A percentile compares a stretch with the other conserved stretches of the same genome.
Evolutionary conservation across 1,284 basidiomycete species (phyloP).

Genomic region (Ustanciosporium gigantosporum): DNA sequence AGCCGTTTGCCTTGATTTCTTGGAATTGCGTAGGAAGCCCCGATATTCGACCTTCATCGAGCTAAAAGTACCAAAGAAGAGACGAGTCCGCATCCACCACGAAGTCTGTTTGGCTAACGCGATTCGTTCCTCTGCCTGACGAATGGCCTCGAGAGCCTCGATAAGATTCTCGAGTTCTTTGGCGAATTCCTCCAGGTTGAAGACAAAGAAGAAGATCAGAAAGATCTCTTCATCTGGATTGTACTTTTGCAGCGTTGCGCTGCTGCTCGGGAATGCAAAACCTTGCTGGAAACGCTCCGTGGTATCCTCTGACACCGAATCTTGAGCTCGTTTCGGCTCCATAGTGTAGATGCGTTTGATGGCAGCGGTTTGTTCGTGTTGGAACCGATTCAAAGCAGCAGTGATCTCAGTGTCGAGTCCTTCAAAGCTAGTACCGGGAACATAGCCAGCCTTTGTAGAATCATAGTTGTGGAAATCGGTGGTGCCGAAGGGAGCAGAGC

Average conservation of each 20-base stretch:
- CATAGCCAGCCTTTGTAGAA: slow-evolving; percentile 1
- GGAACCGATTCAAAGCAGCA: slow-evolving; percentile 41
- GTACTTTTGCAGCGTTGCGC: slow-evolving; percentile 9
- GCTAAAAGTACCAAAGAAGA: slow-evolving; percentile 12
- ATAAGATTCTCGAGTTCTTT: slow-evolving; percentile 42
- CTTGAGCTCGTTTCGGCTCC: slow-evolving; percentile 31
- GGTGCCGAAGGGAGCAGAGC: not conserved
- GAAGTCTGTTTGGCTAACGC: slow-evolving; percentile 28
- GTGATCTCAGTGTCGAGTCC: slow-evolving; percentile 34
- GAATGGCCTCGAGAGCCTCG: slow-evolving; percentile 37
- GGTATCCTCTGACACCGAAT: not conserved
- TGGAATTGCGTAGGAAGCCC: slow-evolving; percentile 14
- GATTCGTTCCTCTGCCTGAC: slow-evolving; percentile 36
- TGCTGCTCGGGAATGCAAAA: not conserved
- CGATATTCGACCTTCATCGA: slow-evolving; percentile 9
- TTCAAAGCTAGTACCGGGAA: slow-evolving; percentile 36
- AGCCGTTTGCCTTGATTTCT: not conserved
- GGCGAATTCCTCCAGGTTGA: slow-evolving; percentile 56
- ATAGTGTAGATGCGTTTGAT: slow-evolving; percentile 55
- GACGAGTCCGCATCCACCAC: slow-evolving; percentile 15
- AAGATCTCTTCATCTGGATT: slow-evolving; percentile 52
- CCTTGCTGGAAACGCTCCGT: not conserved
- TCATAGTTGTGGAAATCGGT: not conserved
- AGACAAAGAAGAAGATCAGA: slow-evolving; percentile 56
- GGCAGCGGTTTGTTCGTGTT: slow-evolving; percentile 51